A percentile compares a stretch with the other conserved stretches of the same genome.
Conservation (phyloP, 495 filamentous ascomycete species). For the Chaetomidium leptoderma region DNA sequence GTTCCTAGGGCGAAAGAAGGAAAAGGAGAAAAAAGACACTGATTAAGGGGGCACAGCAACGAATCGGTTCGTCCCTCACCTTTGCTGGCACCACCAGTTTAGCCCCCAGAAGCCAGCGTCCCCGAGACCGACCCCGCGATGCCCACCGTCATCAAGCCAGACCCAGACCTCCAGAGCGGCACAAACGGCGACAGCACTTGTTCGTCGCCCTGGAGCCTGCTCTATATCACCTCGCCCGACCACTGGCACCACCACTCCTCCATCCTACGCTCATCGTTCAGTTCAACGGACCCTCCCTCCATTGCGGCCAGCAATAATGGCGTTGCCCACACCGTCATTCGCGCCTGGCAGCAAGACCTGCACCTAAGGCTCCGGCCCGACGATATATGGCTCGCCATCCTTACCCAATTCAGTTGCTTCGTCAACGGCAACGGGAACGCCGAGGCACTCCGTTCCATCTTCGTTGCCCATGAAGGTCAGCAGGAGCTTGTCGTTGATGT, state of each 20-base stretch:
- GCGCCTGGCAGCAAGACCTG: constrained; percentile 51
- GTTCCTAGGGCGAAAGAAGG: no score
- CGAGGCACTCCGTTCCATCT: constrained; percentile 42
- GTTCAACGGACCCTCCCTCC: background rate
- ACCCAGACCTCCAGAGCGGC: background rate
- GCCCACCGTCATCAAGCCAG: constrained; percentile 5
- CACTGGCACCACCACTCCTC: background rate
- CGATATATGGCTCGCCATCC: constrained; percentile 56
- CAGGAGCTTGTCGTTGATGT: constrained; percentile 2
- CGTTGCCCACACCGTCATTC: constrained; percentile 33
- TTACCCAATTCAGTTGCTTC: constrained; percentile 52
- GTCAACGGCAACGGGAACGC: constrained; percentile 47
- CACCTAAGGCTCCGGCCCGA: constrained; percentile 54
- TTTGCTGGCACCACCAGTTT: no score
- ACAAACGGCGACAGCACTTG: background rate
- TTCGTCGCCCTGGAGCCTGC: background rate
- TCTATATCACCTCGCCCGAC: background rate
- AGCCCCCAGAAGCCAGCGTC: no score
- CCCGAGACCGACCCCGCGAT: background rate
- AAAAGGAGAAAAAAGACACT: no score
- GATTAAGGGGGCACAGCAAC: no score
- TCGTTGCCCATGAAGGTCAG: constrained; percentile 38
- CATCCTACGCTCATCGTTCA: constrained; percentile 1
- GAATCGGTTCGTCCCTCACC: no score
- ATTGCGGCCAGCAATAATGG: constrained; percentile 2